phyloP scores from a whole-genome alignment of 768 basidiomycete species.

The Gloeopeniophorella convolvens region DNA sequence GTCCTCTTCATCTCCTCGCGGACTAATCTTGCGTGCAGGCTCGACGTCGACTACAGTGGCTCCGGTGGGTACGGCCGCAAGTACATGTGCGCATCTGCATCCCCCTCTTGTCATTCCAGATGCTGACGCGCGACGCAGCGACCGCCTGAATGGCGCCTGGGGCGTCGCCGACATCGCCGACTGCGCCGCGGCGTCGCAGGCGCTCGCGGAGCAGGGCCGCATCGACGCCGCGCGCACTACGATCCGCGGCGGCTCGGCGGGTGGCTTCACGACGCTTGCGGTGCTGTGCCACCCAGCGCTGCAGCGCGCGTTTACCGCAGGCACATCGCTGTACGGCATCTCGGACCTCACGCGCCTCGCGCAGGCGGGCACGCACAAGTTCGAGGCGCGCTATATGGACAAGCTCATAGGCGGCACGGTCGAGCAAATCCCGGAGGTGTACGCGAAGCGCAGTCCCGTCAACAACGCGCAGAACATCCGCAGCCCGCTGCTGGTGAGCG shows the following conservation, averaged over 20 bases:
- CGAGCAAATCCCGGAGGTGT: conserved; percentile 49
- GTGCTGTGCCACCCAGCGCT: conserved; percentile 33
- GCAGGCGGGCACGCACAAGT: conserved; percentile 61
- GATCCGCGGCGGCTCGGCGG: conserved; percentile 68
- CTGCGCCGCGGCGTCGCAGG: conserved; percentile 47
- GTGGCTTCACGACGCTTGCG: conserved; percentile 63
- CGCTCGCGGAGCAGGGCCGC: conserved; percentile 43
- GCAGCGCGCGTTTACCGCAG: conserved; percentile 51
- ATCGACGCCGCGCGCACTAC: conserved; percentile 59
- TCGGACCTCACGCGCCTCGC: conserved; percentile 53
- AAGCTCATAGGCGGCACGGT: conserved; percentile 58
- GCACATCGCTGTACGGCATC: conserved; percentile 60
- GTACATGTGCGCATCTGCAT: conserved; percentile 40
- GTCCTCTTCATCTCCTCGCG: background rate
- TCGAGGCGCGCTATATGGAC: conserved; percentile 51
- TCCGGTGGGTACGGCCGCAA: conserved; percentile 66
- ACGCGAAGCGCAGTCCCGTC: conserved; percentile 55
- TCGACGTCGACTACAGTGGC: conserved; percentile 75
- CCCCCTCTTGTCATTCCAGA: background rate
- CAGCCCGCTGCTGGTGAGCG: conserved; percentile 56
- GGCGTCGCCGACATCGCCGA: conserved; percentile 70
- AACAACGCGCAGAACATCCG: conserved; percentile 55
- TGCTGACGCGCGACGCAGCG: conserved; percentile 22
- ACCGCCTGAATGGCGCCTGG: conserved; percentile 60
- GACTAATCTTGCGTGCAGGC: conserved; percentile 32